Evolutionary conservation across 2,329 filamentous ascomycete species (phyloP).

Genomic region (Incumbomyces lentus): DNA sequence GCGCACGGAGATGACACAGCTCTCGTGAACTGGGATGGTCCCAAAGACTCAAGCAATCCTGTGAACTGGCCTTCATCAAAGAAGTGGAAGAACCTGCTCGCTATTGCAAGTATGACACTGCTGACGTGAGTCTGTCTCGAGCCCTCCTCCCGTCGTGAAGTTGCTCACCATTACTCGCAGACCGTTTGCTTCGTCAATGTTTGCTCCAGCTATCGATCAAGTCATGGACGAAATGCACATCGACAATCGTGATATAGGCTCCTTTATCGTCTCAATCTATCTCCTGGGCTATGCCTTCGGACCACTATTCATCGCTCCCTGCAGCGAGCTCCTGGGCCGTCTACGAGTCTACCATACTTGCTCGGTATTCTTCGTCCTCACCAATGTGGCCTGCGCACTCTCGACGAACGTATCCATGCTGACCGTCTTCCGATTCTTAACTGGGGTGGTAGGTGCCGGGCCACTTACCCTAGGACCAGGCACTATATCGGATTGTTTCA

Average conservation of each 20-base stretch:
- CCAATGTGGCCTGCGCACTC: constrained; percentile 47
- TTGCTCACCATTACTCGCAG: no score
- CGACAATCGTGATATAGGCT: constrained; percentile 8
- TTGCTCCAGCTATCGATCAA: no score
- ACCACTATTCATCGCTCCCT: constrained; percentile 27
- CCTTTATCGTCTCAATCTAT: constrained; percentile 41
- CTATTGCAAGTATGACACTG: constrained; percentile 18
- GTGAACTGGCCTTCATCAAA: constrained; percentile 23
- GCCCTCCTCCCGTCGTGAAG: no score
- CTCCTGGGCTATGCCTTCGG: constrained; percentile 36
- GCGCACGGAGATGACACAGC: no score
- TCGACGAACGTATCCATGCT: constrained; percentile 43
- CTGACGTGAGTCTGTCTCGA: no score
- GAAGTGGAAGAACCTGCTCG: constrained; percentile 19
- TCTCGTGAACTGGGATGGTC: constrained; percentile 27
- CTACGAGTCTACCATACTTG: constrained; percentile 34
- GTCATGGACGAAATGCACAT: no score
- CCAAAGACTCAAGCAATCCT: constrained; percentile 22
- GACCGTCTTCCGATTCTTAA: constrained; percentile 46
- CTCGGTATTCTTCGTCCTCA: constrained; percentile 41
- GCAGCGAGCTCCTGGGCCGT: constrained; percentile 27
- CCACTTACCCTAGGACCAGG: constrained; percentile 40
- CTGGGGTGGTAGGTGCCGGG: constrained; percentile 45
- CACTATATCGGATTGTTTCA: constrained; percentile 37
- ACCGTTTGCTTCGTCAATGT: no score